These are phyloP conservation scores for Xylogone sp. DNA, from an alignment of 2,329 filamentous ascomycete genomes.

Conservation along the genomic window DNA sequence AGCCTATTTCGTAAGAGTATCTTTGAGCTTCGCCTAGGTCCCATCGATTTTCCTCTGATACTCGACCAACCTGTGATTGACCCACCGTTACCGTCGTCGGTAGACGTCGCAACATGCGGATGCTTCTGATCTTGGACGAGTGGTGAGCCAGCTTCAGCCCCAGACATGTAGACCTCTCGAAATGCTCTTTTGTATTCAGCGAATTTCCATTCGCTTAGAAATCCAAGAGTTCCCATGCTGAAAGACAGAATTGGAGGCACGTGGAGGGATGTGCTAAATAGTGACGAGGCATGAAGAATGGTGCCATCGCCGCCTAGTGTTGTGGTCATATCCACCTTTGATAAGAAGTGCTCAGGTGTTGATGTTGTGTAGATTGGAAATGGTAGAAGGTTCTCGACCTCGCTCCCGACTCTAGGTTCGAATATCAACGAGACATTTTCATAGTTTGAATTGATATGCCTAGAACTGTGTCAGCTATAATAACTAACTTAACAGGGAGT, in stretches of 20 bases:
- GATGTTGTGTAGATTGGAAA: conserved; percentile 67
- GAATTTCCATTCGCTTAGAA: conserved; percentile 96
- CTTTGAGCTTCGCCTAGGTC: conserved; percentile 67
- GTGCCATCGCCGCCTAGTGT: conserved; percentile 94
- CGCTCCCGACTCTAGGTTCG: conserved; percentile 69
- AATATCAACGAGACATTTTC: conserved; percentile 78
- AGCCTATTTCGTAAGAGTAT: conserved; percentile 84
- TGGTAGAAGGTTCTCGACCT: conserved; percentile 65
- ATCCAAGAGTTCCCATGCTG: conserved; percentile 94
- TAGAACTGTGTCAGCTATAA: conserved; percentile 26
- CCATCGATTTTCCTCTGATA: conserved; percentile 77
- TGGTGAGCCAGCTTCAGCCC: conserved; percentile 40
- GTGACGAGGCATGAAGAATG: conserved; percentile 77
- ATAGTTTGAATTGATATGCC: conserved; percentile 76
- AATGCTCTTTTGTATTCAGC: conserved; percentile 88
- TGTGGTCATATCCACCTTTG: conserved; percentile 82
- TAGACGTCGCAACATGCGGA: conserved; percentile 18
- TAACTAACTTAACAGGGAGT: background rate
- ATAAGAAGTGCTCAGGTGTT: conserved; percentile 49
- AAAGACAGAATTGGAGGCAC: conserved; percentile 93
- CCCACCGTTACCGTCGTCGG: conserved; percentile 17
- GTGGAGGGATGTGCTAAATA: conserved; percentile 76
- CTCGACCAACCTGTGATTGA: conserved; percentile 62
- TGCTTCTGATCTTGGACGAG: conserved; percentile 25
- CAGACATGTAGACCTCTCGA: conserved; percentile 86